Conservation (phyloP, 2,329 filamentous ascomycete genomes). For the Pseudopyrenochaeta lycopersici region DNA sequence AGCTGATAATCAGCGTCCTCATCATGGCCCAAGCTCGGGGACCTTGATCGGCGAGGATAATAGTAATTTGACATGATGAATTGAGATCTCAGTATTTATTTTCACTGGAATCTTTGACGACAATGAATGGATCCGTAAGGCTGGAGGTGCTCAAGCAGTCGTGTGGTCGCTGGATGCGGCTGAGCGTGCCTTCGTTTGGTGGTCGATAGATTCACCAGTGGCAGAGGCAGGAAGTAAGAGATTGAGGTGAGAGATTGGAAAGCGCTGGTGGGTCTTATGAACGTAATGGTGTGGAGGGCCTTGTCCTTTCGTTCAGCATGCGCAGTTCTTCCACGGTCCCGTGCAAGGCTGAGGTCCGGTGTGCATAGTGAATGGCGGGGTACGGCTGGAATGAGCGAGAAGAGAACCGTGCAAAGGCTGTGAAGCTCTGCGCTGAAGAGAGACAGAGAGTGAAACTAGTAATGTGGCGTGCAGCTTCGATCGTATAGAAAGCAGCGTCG, state of each 20-base stretch:
- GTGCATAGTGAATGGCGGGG: not conserved
- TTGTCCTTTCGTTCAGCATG: not conserved
- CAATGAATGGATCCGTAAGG: too few species aligned
- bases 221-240: not conserved
- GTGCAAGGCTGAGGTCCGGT: conserved; percentile 1
- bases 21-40: not conserved
- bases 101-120: too few species aligned
- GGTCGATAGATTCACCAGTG: too few species aligned
- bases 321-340: not conserved
- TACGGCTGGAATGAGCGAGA: not conserved
- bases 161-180: too few species aligned
- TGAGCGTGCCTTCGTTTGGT: too few species aligned
- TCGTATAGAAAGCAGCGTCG: not conserved
- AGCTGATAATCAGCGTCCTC: conserved; percentile 5
- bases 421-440: not conserved
- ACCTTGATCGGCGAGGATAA: not conserved
- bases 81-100: too few species aligned
- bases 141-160: too few species aligned
- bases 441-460: not conserved
- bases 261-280: not conserved
- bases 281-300: not conserved
- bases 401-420: not conserved
- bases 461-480: not conserved
- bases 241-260: not conserved
- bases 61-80: not conserved